Percentiles rank a stretch among this genome's conserved stretches.
These are phyloP conservation scores for Pelomyxa schiedti DNA, from an alignment of 78 protist genomes.

Conservation along the genomic window DNA sequence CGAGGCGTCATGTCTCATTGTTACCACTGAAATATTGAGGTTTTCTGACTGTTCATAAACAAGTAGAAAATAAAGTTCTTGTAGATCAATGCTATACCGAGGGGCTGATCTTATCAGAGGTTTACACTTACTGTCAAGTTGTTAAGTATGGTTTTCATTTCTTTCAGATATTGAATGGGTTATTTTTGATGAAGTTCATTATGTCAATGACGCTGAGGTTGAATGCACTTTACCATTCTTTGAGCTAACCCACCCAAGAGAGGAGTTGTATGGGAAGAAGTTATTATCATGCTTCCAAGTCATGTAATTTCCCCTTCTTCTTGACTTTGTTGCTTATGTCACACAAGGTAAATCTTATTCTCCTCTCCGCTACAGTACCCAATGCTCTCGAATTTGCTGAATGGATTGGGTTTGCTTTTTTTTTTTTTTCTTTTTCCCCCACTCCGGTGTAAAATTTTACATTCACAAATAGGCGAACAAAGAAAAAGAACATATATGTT, in stretches of 20 bases:
- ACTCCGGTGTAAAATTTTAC: neutral
- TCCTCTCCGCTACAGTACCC: conserved; percentile 91
- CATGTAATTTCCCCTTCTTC: too few relatives aligned
- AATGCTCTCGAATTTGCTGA: conserved; percentile 84
- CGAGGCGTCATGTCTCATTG: conserved; percentile 79
- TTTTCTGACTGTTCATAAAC: too few relatives aligned
- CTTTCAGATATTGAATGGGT: conserved; percentile 90
- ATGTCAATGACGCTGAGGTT: conserved; percentile 16
- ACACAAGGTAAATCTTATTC: conserved; percentile 66
- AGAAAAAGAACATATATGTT: conserved; percentile 45
- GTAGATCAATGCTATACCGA: conserved; percentile 71
- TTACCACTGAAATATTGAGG: conserved; percentile 92
- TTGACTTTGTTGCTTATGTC: too few relatives aligned
- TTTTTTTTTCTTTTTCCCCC: too few relatives aligned
- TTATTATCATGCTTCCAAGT: conserved; percentile 78
- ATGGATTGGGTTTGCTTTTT: too few relatives aligned
- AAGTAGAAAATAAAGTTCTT: conserved; percentile 2
- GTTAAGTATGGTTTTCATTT: too few relatives aligned
- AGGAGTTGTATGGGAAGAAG: conserved; percentile 97
- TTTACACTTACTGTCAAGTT: too few relatives aligned
- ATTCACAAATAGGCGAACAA: conserved; percentile 43
- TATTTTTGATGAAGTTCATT: conserved; percentile 89
- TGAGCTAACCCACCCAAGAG: too few relatives aligned
- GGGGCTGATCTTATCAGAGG: conserved; percentile 80
- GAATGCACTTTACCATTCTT: too few relatives aligned